Evolutionary conservation across 1,139 yeast species (phyloP).

Genomic region (Yamadazyma spencermartinsiae): DNA sequence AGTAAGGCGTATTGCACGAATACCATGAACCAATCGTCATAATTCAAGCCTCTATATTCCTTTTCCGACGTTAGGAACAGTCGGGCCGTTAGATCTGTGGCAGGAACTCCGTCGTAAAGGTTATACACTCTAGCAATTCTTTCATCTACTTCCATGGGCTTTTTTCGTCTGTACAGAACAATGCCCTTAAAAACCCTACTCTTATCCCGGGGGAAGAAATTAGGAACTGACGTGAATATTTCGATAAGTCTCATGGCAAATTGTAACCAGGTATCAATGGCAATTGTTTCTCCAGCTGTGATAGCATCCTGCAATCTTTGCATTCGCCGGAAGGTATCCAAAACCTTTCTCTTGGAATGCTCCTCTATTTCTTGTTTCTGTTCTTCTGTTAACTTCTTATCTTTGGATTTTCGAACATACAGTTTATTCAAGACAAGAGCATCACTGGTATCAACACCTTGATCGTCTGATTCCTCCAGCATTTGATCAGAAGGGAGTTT

Average conservation of each 20-base stretch:
- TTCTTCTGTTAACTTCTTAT: conserved; percentile 48
- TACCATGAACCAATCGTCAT: conserved; percentile 81
- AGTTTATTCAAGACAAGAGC: conserved; percentile 28
- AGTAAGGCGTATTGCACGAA: conserved; percentile 77
- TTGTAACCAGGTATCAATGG: conserved; percentile 80
- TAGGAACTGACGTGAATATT: conserved; percentile 72
- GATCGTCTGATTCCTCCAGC: neutral
- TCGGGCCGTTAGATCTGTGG: conserved; percentile 35
- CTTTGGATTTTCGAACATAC: conserved; percentile 17
- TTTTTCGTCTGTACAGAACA: conserved; percentile 58
- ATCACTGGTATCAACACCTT: conserved; percentile 5
- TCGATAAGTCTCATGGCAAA: conserved; percentile 81
- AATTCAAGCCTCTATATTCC: conserved; percentile 72
- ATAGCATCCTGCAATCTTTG: conserved; percentile 57
- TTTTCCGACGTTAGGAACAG: conserved; percentile 44
- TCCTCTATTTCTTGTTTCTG: conserved; percentile 60
- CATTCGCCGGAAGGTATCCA: conserved; percentile 65
- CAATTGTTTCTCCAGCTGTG: conserved; percentile 55
- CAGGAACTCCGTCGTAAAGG: conserved; percentile 61
- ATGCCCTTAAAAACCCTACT: conserved; percentile 70
- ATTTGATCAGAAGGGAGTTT: neutral
- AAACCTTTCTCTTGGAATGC: conserved; percentile 58
- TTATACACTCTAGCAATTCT: conserved; percentile 67
- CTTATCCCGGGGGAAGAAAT: conserved; percentile 76
- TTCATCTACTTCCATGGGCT: conserved; percentile 67